Conservation (phyloP, 345 rosid genomes). For the Isatis tinctoria region DNA sequence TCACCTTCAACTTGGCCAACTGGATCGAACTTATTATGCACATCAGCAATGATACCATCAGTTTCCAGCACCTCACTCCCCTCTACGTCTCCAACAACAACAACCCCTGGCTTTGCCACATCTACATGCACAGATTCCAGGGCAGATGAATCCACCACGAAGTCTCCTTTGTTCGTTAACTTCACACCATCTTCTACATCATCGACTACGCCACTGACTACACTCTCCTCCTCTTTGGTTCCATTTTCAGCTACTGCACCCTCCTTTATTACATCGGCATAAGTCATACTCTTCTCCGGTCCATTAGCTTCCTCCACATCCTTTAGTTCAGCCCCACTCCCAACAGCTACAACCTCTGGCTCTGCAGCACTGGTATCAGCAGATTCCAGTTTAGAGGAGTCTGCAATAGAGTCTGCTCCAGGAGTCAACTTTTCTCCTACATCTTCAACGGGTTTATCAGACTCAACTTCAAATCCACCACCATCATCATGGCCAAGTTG, state of each 20-base stretch:
- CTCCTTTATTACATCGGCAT: slow-evolving; percentile 22
- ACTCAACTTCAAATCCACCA: slow-evolving; percentile 12
- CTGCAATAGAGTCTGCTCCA: slow-evolving; percentile 34
- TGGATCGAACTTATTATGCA: slow-evolving; percentile 46
- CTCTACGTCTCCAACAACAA: slow-evolving; percentile 41
- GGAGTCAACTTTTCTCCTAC: slow-evolving; percentile 34
- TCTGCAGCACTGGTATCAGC: slow-evolving; percentile 23
- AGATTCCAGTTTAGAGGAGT: slow-evolving; percentile 19
- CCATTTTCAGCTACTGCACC: slow-evolving; percentile 28
- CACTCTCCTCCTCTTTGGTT: slow-evolving; percentile 24
- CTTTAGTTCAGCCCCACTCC: slow-evolving; percentile 26
- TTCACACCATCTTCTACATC: slow-evolving; percentile 30
- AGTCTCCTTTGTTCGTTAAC: slow-evolving; percentile 34
- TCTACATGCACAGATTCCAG: slow-evolving; percentile 32
- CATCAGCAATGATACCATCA: slow-evolving; percentile 27
- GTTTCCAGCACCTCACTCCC: slow-evolving; percentile 33
- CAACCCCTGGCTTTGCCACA: slow-evolving; percentile 31
- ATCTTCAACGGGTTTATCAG: slow-evolving; percentile 29
- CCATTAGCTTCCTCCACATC: slow-evolving; percentile 29
- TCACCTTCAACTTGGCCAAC: slow-evolving; percentile 17
- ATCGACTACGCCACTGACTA: background rate
- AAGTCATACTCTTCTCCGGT: slow-evolving; percentile 23
- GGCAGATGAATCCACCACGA: slow-evolving; percentile 16
- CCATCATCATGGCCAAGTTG: slow-evolving; percentile 28
- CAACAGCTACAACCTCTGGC: slow-evolving; percentile 36